Conservation (phyloP, 148 eudicot genomes). For the Arctostaphylos glauca region DNA sequence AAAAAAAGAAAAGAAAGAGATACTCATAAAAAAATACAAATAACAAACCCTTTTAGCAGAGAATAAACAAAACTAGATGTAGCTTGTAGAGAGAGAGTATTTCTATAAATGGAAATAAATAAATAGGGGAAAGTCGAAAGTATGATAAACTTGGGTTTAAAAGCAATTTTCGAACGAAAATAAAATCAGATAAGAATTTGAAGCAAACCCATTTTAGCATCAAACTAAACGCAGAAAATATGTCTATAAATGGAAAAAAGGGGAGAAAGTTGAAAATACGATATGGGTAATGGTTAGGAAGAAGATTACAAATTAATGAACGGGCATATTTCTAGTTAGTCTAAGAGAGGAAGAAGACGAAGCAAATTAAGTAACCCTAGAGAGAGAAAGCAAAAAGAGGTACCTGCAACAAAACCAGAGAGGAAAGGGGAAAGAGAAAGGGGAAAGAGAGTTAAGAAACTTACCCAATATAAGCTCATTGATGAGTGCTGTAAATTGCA, state of each 20-base stretch:
- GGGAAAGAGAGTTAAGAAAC: background rate
- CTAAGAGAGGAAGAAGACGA: background rate
- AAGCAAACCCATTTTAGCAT: background rate
- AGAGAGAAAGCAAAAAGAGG: background rate
- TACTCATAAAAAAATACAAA: background rate
- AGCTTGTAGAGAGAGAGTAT: background rate
- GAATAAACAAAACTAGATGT: background rate
- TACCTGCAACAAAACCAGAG: background rate
- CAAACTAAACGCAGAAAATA: background rate
- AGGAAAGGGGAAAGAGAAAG: background rate
- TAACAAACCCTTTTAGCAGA: background rate
- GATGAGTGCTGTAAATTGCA: background rate
- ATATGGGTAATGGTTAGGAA: background rate
- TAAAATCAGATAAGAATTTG: background rate
- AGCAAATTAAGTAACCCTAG: constrained; percentile 10
- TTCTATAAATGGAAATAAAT: background rate
- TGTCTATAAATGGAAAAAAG: background rate
- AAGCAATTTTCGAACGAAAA: background rate
- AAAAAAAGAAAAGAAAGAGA: background rate
- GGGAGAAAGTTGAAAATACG: background rate
- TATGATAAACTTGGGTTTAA: background rate
- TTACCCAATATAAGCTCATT: constrained; percentile 11
- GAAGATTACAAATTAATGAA: background rate
- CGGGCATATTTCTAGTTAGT: background rate
- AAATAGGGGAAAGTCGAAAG: background rate